These are phyloP conservation scores for Thuidium tamariscinum DNA, from an alignment of 225 moss, liverwort and hornwort species.

Conservation along the genomic window DNA sequence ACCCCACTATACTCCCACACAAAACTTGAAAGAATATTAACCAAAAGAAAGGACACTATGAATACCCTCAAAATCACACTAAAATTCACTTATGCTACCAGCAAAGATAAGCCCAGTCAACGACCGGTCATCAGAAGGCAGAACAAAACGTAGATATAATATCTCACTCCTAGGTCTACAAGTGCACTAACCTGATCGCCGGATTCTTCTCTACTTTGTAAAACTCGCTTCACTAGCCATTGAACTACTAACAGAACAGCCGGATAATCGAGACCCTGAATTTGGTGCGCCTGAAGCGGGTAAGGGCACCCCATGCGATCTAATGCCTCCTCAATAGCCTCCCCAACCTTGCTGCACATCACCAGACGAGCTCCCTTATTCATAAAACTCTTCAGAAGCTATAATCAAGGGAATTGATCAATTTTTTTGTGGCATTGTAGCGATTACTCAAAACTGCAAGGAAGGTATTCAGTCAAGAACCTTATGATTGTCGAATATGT, in stretches of 20 bases:
- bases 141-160: background rate
- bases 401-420: background rate
- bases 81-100: background rate
- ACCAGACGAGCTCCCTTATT: background rate
- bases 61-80: background rate
- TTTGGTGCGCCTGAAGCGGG: constrained; percentile 97
- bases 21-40: background rate
- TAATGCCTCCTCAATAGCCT: constrained; percentile 94
- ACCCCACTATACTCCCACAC: background rate
- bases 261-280: constrained; percentile 96
- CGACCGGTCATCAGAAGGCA: background rate
- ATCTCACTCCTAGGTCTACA: background rate
- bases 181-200: constrained; percentile 58
- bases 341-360: constrained; percentile 86
- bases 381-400: background rate
- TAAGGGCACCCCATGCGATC: constrained; percentile 94
- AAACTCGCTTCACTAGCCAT: constrained; percentile 93
- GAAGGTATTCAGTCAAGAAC: background rate
- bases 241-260: constrained; percentile 86
- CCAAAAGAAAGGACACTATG: background rate
- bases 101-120: background rate
- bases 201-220: constrained; percentile 89
- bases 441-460: background rate
- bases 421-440: background rate
- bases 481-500: background rate